These are phyloP conservation scores for Rhodotorula mucilaginosa DNA, from an alignment of 1,284 basidiomycete genomes.

Conservation along the genomic window DNA sequence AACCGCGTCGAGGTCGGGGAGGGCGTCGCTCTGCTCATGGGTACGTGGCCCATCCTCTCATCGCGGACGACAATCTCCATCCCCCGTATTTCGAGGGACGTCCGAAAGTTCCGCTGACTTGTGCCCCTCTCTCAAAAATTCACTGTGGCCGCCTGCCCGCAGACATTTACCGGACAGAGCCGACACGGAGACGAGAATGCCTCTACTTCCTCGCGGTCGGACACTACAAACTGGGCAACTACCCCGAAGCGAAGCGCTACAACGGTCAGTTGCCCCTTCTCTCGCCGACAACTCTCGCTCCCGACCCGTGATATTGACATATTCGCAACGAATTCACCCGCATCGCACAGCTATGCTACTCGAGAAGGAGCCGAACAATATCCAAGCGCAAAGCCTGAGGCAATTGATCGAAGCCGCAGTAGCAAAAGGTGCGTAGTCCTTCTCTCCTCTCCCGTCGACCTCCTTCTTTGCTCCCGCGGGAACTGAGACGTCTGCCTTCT, in stretches of 20 bases:
- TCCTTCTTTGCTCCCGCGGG: too few species aligned
- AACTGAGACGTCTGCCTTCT: too few species aligned
- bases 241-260: constrained; percentile 86
- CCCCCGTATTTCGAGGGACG: background rate
- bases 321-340: too few species aligned
- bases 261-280: constrained; percentile 64
- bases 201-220: constrained; percentile 95
- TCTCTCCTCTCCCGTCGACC: background rate
- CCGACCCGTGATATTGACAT: background rate
- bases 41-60: constrained; percentile 52
- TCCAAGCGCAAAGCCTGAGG: constrained; percentile 85
- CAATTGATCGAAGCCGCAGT: constrained; percentile 84
- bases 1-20: constrained; percentile 78
- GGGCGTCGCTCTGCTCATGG: constrained; percentile 87
- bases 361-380: constrained; percentile 88
- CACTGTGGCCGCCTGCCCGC: background rate
- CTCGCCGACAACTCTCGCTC: too few species aligned
- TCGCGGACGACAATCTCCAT: background rate
- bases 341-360: constrained; percentile 68
- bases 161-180: constrained; percentile 92
- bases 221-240: constrained; percentile 96
- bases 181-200: constrained; percentile 85
- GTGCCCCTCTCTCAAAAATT: background rate
- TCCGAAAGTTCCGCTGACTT: background rate
- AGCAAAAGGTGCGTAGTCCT: constrained; percentile 64